Percentiles rank a stretch among this genome's conserved stretches.
These are phyloP conservation scores for Globisporangium acanthophoron DNA, from an alignment of 352 stramenopile species.

Conservation along the genomic window DNA sequence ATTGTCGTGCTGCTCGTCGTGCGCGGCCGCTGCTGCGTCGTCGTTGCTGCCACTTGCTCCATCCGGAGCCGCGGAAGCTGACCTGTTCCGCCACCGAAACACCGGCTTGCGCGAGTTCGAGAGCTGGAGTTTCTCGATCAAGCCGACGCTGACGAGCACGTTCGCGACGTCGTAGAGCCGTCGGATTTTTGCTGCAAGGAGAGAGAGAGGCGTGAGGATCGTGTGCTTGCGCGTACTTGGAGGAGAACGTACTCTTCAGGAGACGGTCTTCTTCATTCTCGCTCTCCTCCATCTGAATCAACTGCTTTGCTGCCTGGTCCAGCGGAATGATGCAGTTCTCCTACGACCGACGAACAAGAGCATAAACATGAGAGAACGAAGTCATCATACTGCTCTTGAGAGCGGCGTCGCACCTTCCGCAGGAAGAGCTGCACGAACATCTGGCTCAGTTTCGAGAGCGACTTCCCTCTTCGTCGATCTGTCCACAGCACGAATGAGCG, in stretches of 20 bases:
- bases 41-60: neutral
- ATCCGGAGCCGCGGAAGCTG: constrained; percentile 5
- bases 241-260: constrained; percentile 64
- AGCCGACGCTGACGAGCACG: constrained; percentile 89
- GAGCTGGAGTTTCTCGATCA: constrained; percentile 89
- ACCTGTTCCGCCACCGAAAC: constrained; percentile 72
- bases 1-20: constrained; percentile 2
- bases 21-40: neutral
- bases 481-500: constrained; percentile 2
- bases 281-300: constrained; percentile 86
- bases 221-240: neutral
- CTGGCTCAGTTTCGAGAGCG: constrained; percentile 90
- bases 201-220: neutral
- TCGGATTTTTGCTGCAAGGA: constrained; percentile 87
- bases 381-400: neutral
- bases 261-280: constrained; percentile 68
- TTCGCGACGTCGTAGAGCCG: constrained; percentile 98
- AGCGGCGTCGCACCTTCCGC: constrained; percentile 37
- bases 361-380: neutral
- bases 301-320: constrained; percentile 90
- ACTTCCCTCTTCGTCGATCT: constrained; percentile 75
- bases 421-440: constrained; percentile 96
- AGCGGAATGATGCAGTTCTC: constrained; percentile 91
- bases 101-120: constrained; percentile 79
- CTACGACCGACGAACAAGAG: constrained; percentile 11